These are phyloP conservation scores for Solanum hybrid DNA, from an alignment of 305 asterid genomes.

Conservation along the genomic window DNA sequence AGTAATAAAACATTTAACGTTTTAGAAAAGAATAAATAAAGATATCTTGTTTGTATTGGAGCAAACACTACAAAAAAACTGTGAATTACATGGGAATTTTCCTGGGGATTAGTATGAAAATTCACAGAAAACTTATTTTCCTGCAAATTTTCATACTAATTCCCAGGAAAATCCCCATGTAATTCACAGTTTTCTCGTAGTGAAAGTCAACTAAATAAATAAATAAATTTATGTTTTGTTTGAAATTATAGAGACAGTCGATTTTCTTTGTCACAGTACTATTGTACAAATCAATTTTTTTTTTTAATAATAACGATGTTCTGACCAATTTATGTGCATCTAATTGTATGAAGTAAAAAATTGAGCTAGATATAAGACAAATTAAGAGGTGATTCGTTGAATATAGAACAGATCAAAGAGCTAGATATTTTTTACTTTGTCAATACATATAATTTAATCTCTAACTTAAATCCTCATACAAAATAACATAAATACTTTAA, in stretches of 20 bases:
- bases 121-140: too few species aligned
- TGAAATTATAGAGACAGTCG: too few species aligned
- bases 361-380: neutral
- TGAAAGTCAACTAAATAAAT: too few species aligned
- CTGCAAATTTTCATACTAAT: too few species aligned
- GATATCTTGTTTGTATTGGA: neutral
- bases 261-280: too few species aligned
- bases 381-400: neutral
- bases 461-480: neutral
- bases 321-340: neutral
- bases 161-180: too few species aligned
- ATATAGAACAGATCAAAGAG: neutral
- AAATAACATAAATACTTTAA: neutral
- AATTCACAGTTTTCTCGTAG: too few species aligned
- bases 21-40: neutral
- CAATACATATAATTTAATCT: neutral
- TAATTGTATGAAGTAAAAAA: neutral
- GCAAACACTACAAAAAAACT: too few species aligned
- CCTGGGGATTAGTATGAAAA: too few species aligned
- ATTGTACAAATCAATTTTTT: too few species aligned
- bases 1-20: neutral
- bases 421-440: neutral
- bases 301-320: neutral
- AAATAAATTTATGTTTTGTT: too few species aligned
- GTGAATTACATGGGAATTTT: too few species aligned